Base-by-base conservation (phyloP, 768 basidiomycete genomes). In the Heimioporus sp. region DNA sequence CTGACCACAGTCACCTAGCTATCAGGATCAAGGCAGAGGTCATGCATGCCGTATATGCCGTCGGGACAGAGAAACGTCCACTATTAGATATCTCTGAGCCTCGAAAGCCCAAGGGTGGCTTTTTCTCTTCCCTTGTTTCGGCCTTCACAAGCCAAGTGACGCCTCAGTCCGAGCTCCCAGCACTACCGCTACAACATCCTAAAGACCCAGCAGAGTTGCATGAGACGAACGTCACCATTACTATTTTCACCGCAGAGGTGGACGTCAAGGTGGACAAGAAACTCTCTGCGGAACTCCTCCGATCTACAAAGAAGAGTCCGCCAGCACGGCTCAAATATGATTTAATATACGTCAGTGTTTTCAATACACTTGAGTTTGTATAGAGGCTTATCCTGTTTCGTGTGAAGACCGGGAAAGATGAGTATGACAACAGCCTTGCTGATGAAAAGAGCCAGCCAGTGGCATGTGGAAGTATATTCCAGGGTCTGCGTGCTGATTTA, bases 221-320 rank as follows among this genome's bases (percentile, higher is more conserved):
- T 12, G 46, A 48, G 16, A 52, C 43, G 44, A 70, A 55, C 24
- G 66, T 74, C 13, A 59, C 64, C 16, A 62, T 74, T 5, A 68
- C 64, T 6, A 58, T 72, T 12, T 74, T 69, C 49, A 65, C 62
- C 16, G 72, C 72, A 5, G 62, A 64, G 12, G 79, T 90, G 13
- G 76, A 78, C 41, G 85, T 91, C 17, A 76, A 70, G 39, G 66
- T 90, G 16, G 82, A 82, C 55, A 77, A 80, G 67, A 89, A 86
- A 62, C 72, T 87, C 43, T 74, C 80, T 2, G 67, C 73, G 10
- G 96, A 98, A 67, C 73, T 98, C 32, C 80, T 88, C 53, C 77
- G 96, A 52, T 90, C 92, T 1, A 99, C 95, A 11, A 98, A 98
- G 80, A 99, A 99, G 76, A 86, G 90, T 49, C 89, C 92, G 0